Evolutionary conservation across 108 stramenopile genomes (phyloP), one percentile per base, ranked within the genome.

Genomic region (Licmophora abbreviata): DNA sequence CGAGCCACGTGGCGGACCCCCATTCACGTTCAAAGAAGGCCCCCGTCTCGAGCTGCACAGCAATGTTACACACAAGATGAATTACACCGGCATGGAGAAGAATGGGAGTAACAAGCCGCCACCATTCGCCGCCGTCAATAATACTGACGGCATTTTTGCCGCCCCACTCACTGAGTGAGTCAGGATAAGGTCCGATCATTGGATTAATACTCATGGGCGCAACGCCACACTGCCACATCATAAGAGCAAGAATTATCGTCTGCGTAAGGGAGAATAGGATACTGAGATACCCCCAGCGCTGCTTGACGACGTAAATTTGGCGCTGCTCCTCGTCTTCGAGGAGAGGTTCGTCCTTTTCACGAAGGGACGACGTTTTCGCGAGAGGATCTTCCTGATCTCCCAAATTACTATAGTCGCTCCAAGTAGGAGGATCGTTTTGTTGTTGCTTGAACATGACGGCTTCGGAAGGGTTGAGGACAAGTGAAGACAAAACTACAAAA

Each of bases 11-110:
- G 11, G 60, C 9, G 21, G 51, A 59, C 17, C 91, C 91, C 91
- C 91, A 93, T 67, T 93, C 85, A 20, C 71, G 74, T 53, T 87
- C 90, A 50, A 79, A 92, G 31, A 75, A 71, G 41, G 74, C 78
- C 1, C 78, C 76, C 10, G 69, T 71, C 10, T 93, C 91, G n/a
- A 85, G 14, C 51, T 93, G 91, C 1, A 88, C 81, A 0, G 69
- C 22, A 9, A 85, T 64, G 61, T 93, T 93, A 22, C 74, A 69
- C 9, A 71, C 15, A 42, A 93, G 54, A 43, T 93, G 91, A 35
- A 93, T 69, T 7, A 93, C 36, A 25, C 91, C 91, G 0, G 83
- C 83, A 56, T 93, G 85, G 18, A 93, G 53, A 20, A 93, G 64
- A 44, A 85, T 78, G 14, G 91, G 91, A 2, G 86, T 86, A 8